Conservation (phyloP, 257 asterid genomes). For the Ajuga chamaepitys region DNA sequence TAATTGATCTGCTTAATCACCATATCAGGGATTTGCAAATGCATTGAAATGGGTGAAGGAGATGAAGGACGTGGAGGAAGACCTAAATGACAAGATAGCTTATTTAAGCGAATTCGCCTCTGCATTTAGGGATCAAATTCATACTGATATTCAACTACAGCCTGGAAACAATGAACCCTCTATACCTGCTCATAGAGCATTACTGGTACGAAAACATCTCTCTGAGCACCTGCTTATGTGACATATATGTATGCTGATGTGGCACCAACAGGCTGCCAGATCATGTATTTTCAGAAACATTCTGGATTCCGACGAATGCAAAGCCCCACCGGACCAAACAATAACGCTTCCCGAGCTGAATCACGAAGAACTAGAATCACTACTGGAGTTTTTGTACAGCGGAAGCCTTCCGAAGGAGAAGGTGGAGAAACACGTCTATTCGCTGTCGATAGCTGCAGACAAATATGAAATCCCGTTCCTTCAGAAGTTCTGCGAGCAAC, state of each 20-base stretch:
- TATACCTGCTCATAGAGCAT: slow-evolving; percentile 76
- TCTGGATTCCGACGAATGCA: slow-evolving; percentile 72
- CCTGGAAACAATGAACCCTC: slow-evolving; percentile 72
- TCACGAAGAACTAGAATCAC: slow-evolving; percentile 51
- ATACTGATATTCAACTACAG: slow-evolving; percentile 58
- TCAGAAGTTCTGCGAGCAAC: slow-evolving; percentile 58
- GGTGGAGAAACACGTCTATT: slow-evolving; percentile 57
- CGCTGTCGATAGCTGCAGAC: slow-evolving; percentile 81
- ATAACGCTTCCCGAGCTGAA: slow-evolving; percentile 60
- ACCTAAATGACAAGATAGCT: slow-evolving; percentile 45
- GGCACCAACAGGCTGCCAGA: slow-evolving; percentile 77
- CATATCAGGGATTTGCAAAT: slow-evolving; percentile 61
- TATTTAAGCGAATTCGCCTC: slow-evolving; percentile 54
- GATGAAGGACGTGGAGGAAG: slow-evolving; percentile 75
- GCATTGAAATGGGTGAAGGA: slow-evolving; percentile 88
- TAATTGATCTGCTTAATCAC: neutral
- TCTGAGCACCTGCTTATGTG: too few species aligned
- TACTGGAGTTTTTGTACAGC: slow-evolving; percentile 66
- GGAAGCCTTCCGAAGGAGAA: slow-evolving; percentile 59
- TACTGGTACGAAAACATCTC: slow-evolving; percentile 53
- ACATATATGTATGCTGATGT: too few species aligned
- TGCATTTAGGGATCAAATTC: slow-evolving; percentile 62
- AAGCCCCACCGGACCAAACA: slow-evolving; percentile 58
- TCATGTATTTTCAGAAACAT: slow-evolving; percentile 59
- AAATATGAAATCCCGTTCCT: slow-evolving; percentile 78